Percentiles rank a stretch among this genome's conserved stretches.
Evolutionary conservation across 1,139 yeast species (phyloP).

Genomic region (Hanseniaspora uvarum): DNA sequence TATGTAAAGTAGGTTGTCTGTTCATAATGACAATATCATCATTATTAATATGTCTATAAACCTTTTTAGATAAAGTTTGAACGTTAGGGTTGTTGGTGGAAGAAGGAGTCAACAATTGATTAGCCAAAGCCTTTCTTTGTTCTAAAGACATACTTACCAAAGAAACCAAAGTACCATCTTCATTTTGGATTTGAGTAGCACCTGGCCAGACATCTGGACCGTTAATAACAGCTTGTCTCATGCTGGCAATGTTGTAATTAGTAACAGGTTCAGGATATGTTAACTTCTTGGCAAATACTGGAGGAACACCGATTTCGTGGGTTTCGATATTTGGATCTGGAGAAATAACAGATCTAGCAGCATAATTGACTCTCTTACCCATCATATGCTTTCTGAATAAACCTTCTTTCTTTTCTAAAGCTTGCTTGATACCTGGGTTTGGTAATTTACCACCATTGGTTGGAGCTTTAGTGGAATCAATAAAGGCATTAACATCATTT

Average conservation of each 20-base stretch:
- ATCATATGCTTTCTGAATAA: conserved; percentile 97
- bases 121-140: conserved; percentile 93
- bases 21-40: conserved; percentile 96
- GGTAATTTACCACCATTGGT: conserved; percentile 53
- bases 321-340: conserved; percentile 98
- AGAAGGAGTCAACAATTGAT: conserved; percentile 80
- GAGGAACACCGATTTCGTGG: conserved; percentile 97
- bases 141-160: conserved; percentile 82
- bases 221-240: conserved; percentile 89
- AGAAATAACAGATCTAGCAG: conserved; percentile 97
- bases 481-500: conserved; percentile 86
- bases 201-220: conserved; percentile 99
- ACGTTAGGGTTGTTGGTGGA: conserved; percentile 31
- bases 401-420: conserved; percentile 97
- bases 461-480: conserved; percentile 86
- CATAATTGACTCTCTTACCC: conserved; percentile 99
- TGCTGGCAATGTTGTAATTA: conserved; percentile 77
- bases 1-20: conserved; percentile 97
- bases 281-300: conserved; percentile 88
- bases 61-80: conserved; percentile 74
- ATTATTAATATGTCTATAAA: conserved; percentile 84
- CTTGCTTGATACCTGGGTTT: conserved; percentile 93
- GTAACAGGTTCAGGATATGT: conserved; percentile 99
- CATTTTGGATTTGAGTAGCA: conserved; percentile 90
- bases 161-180: conserved; percentile 81